Base-by-base conservation (phyloP, 2,329 filamentous ascomycete genomes). In the Ascochyta fabae region DNA sequence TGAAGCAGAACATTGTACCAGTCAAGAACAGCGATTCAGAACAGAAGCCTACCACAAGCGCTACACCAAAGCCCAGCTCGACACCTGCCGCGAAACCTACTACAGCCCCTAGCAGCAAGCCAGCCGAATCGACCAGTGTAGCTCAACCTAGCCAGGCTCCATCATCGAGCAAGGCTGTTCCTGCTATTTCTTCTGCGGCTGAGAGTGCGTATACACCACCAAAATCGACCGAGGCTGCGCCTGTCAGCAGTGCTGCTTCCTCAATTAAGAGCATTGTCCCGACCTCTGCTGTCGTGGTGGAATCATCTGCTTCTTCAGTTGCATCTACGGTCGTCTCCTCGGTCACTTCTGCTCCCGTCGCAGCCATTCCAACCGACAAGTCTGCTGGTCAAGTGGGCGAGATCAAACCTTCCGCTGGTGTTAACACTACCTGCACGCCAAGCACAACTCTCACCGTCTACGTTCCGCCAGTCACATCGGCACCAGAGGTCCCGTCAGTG, bases 1-100 rank as follows among this genome's bases (percentile, higher is more conserved):
- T 74, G 45, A 67, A 71, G 56, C 63, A 72, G 41, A 62, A 62
- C 40, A 65, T 64, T 29, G 61, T 70, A n/a, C 73, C 72, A 4
- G 65, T 41, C 10, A 74, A 67, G 51, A 58, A 65, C 36, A 56
- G 60, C 6, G 66, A 60, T 13, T 22, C 57, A 9, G 51, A 65
- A 38, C 64, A 65, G 6, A 56, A 65, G 38, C 58, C 67, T 40
- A 48, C 61, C 1, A 48, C 59, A 3, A 61, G 48, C 19, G 51
- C 57, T 13, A 43, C 56, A 12, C 53, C 69, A 5, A 58, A 60
- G 48, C 52, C 67, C 23, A 68, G 59, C 54, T 61, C 60, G 12
- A 59, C 57, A 16, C 56, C 59, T 24, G 51, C 53, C 16, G 48
- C 50, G 15, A 44, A 46, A 12, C 38, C 56, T 22, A 49, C 43